Evolutionary conservation across 495 filamentous ascomycete species (phyloP).

Genomic region (Darksidea phi): DNA sequence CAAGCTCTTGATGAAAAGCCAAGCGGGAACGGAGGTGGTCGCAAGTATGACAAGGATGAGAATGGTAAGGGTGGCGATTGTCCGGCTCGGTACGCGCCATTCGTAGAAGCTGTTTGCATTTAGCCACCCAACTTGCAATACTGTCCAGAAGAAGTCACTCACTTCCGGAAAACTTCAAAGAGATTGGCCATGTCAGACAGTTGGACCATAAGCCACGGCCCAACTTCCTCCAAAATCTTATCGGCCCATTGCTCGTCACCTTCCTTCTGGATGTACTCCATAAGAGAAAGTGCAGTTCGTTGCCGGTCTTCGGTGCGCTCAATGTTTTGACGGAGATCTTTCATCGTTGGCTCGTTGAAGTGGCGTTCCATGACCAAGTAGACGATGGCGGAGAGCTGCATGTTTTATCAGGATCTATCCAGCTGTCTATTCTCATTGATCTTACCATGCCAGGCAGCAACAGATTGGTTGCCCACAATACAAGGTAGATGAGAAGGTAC

Average conservation of each 20-base stretch:
- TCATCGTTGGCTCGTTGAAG: slow-evolving; percentile 40
- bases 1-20: slow-evolving; percentile 45
- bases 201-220: slow-evolving; percentile 48
- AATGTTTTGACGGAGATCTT: slow-evolving; percentile 43
- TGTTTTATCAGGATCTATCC: slow-evolving; percentile 44
- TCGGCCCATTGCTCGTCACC: slow-evolving; percentile 47
- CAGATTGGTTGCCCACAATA: slow-evolving; percentile 19
- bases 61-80: slow-evolving; percentile 42
- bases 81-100: slow-evolving; percentile 45
- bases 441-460: slow-evolving; percentile 31
- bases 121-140: neutral
- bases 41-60: slow-evolving; percentile 41
- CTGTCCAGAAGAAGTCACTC: neutral
- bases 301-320: slow-evolving; percentile 38
- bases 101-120: slow-evolving; percentile 46
- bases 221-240: slow-evolving; percentile 43
- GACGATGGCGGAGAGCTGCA: slow-evolving; percentile 34
- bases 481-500: slow-evolving; percentile 26
- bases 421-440: slow-evolving; percentile 42
- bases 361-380: slow-evolving; percentile 46
- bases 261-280: slow-evolving; percentile 49
- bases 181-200: slow-evolving; percentile 47
- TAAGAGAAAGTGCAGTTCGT: slow-evolving; percentile 39
- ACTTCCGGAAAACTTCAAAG: slow-evolving; percentile 47
- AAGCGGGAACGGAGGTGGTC: slow-evolving; percentile 37